Percentiles rank a stretch among this genome's conserved stretches.
These are phyloP conservation scores for Trichophyton equinum DNA, from an alignment of 2,329 filamentous ascomycete genomes.

Conservation along the genomic window DNA sequence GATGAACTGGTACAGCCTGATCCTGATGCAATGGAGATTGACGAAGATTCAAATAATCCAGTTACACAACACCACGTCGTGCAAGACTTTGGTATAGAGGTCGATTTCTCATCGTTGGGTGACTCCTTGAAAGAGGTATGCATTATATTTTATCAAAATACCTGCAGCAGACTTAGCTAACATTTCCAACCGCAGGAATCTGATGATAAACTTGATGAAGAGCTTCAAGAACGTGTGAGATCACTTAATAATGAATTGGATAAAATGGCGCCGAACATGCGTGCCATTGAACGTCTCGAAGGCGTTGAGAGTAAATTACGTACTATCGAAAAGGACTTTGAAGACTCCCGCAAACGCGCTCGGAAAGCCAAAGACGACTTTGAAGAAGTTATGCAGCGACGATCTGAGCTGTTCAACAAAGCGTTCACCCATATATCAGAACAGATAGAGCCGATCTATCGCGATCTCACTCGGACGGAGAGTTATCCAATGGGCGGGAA, in stretches of 20 bases:
- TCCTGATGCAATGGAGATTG: slow-evolving; percentile 83
- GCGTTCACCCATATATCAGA: slow-evolving; percentile 91
- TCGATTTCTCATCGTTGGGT: slow-evolving; percentile 71
- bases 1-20: slow-evolving; percentile 69
- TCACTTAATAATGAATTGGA: slow-evolving; percentile 67
- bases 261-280: slow-evolving; percentile 93
- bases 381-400: slow-evolving; percentile 64
- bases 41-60: slow-evolving; percentile 48
- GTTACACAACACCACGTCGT: slow-evolving; percentile 49
- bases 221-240: slow-evolving; percentile 64
- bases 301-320: slow-evolving; percentile 72
- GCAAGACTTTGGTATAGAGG: slow-evolving; percentile 81
- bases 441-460: slow-evolving; percentile 87
- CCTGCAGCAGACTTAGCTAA: slow-evolving; percentile 18
- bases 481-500: slow-evolving; percentile 87
- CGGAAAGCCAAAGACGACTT: slow-evolving; percentile 72
- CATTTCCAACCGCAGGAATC: slow-evolving; percentile 41
- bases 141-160: neutral
- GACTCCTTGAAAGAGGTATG: slow-evolving; percentile 68
- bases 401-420: slow-evolving; percentile 86
- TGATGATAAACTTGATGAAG: slow-evolving; percentile 58
- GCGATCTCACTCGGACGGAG: slow-evolving; percentile 78
- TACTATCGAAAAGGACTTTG: slow-evolving; percentile 77
- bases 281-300: slow-evolving; percentile 81
- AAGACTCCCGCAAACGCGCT: slow-evolving; percentile 63